These are phyloP conservation scores for Asparagopsis taxiformis DNA, from an alignment of 31 red algal species.

Conservation along the genomic window DNA sequence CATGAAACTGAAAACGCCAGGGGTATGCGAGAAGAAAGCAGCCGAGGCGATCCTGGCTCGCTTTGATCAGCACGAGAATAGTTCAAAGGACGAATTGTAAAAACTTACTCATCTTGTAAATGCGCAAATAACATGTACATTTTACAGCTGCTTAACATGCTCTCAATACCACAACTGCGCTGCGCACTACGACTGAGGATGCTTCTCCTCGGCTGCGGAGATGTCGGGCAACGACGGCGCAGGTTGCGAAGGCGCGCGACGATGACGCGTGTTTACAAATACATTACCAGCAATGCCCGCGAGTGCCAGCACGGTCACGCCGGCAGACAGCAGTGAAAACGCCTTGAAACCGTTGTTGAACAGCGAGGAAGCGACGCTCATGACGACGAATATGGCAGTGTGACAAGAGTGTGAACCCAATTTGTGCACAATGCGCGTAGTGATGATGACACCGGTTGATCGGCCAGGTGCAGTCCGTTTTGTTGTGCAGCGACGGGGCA, in stretches of 20 bases:
- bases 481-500: no score
- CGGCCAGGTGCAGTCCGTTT: no score
- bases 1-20: slow-evolving; percentile 68
- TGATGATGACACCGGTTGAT: no score
- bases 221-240: neutral
- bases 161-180: neutral
- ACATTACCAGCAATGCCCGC: slow-evolving; percentile 34
- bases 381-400: no score
- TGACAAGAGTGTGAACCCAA: slow-evolving; percentile 2
- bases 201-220: neutral
- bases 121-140: neutral
- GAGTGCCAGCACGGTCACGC: slow-evolving; percentile 33
- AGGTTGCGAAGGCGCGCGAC: slow-evolving; percentile 7
- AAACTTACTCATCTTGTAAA: neutral
- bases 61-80: slow-evolving; percentile 5
- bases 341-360: slow-evolving; percentile 45
- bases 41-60: slow-evolving; percentile 36
- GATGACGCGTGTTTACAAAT: slow-evolving; percentile 50
- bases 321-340: slow-evolving; percentile 13
- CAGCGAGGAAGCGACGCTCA: slow-evolving; percentile 21
- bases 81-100: slow-evolving; percentile 35
- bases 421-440: neutral
- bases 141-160: neutral
- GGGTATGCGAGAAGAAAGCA: slow-evolving; percentile 43
- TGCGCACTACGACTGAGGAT: neutral